Percentiles rank a stretch among this genome's conserved stretches.
phyloP scores from a whole-genome alignment of 2,329 filamentous ascomycete genomes.

The Beauveria brongniartii region DNA sequence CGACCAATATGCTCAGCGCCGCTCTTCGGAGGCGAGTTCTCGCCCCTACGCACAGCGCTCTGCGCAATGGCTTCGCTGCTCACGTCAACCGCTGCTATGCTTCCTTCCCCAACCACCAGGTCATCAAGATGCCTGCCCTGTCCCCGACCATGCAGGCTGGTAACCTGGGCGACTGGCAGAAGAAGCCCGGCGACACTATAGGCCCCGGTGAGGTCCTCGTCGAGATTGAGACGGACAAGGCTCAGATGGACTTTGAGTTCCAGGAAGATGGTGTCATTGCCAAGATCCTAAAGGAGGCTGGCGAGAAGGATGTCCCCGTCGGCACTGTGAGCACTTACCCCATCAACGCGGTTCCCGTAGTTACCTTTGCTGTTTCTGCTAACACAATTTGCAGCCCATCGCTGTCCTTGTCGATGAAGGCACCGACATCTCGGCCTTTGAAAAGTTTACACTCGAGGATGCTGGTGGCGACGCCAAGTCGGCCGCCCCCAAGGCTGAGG shows the following conservation, averaged over 20 bases:
- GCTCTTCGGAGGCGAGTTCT: constrained; percentile 56
- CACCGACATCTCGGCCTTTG: constrained; percentile 78
- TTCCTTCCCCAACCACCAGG: constrained; percentile 86
- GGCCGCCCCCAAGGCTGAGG: constrained; percentile 57
- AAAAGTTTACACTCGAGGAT: constrained; percentile 79
- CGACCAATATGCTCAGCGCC: constrained; percentile 49
- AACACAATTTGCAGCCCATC: constrained; percentile 61
- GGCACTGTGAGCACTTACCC: constrained; percentile 66
- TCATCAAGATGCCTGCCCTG: constrained; percentile 96
- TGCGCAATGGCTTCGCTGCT: constrained; percentile 43
- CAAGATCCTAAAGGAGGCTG: constrained; percentile 86
- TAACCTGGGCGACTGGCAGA: constrained; percentile 97
- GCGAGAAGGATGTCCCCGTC: constrained; percentile 88
- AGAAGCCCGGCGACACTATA: constrained; percentile 85
- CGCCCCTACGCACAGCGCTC: constrained; percentile 39
- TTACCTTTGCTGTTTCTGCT: background rate
- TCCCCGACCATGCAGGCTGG: constrained; percentile 96
- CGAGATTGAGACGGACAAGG: constrained; percentile 99
- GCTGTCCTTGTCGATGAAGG: constrained; percentile 91
- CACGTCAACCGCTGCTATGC: constrained; percentile 59
- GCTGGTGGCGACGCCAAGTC: constrained; percentile 72
- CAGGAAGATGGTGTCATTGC: constrained; percentile 95
- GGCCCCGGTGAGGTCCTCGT: constrained; percentile 90
- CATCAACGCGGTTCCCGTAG: background rate
- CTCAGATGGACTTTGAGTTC: constrained; percentile 99